phyloP scores from a whole-genome alignment of 1,284 basidiomycete species.

The Taiwanofungus camphoratus region DNA sequence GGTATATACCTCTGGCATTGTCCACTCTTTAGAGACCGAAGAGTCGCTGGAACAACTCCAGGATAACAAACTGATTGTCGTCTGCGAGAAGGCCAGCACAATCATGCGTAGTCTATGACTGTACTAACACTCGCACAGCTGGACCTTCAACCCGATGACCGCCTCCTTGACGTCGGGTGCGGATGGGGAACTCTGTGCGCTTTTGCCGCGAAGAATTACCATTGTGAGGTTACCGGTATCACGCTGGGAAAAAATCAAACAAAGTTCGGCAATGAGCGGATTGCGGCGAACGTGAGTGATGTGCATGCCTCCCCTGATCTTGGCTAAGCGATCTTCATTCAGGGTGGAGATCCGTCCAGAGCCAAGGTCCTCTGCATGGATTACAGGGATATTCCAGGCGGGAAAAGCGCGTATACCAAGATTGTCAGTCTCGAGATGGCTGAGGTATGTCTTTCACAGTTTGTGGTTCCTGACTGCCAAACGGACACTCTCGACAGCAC shows the following conservation, averaged over 20 bases:
- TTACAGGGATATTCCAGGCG: conserved; percentile 87
- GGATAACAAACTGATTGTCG: conserved; percentile 95
- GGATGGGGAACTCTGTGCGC: conserved; percentile 97
- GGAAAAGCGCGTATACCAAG: conserved; percentile 82
- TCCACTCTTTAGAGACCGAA: conserved; percentile 67
- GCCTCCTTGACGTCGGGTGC: conserved; percentile 91
- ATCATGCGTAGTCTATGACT: neutral
- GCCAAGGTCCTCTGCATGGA: conserved; percentile 94
- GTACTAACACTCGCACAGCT: conserved; percentile 44
- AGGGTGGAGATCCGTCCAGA: conserved; percentile 48
- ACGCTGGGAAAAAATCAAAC: conserved; percentile 91
- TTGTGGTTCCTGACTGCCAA: conserved; percentile 8
- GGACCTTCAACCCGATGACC: conserved; percentile 73
- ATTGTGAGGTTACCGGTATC: conserved; percentile 91
- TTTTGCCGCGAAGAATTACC: conserved; percentile 97
- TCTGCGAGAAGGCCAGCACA: conserved; percentile 72
- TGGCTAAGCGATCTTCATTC: neutral
- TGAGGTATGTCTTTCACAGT: conserved; percentile 48
- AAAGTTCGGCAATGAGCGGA: conserved; percentile 87
- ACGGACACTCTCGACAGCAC: conserved; percentile 54
- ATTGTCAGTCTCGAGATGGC: conserved; percentile 99
- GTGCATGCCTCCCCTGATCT: neutral
- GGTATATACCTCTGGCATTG: conserved; percentile 96
- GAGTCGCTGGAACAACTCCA: conserved; percentile 95
- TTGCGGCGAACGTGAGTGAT: conserved; percentile 69